Evolutionary conservation across 2,329 filamentous ascomycete genomes (phyloP).

Genomic region (Exophiala bonariae): DNA sequence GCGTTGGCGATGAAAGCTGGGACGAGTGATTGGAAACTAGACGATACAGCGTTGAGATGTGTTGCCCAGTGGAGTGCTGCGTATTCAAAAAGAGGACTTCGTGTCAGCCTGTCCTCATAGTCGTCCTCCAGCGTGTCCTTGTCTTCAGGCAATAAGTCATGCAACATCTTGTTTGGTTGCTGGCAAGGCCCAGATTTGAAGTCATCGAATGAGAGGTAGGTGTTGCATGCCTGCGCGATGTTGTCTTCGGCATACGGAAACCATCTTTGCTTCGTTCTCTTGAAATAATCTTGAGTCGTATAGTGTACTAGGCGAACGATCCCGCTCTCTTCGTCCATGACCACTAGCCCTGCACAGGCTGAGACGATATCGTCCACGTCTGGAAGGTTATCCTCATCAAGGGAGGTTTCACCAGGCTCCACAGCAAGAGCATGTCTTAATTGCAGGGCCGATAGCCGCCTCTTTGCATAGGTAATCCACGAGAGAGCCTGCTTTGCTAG

Average conservation of each 20-base stretch:
- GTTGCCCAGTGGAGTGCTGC: constrained; percentile 2
- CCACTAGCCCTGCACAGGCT: constrained; percentile 29
- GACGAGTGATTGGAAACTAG: too few relatives aligned
- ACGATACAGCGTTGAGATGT: neutral
- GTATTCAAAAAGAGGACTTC: constrained; percentile 2
- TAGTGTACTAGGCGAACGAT: constrained; percentile 40
- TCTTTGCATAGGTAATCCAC: constrained; percentile 25
- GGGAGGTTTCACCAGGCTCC: constrained; percentile 15
- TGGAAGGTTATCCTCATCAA: constrained; percentile 27
- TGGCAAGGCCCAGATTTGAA: constrained; percentile 12
- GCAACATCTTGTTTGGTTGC: too few relatives aligned
- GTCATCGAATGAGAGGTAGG: constrained; percentile 28
- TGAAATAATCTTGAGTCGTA: constrained; percentile 50
- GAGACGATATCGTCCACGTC: constrained; percentile 24
- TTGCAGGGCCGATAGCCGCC: constrained; percentile 26
- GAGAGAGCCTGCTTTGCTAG: constrained; percentile 25
- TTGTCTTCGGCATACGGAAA: too few relatives aligned
- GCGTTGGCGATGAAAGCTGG: too few relatives aligned
- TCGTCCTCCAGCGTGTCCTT: neutral
- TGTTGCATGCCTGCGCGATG: constrained; percentile 24
- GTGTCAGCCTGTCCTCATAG: neutral
- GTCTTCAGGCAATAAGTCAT: too few relatives aligned
- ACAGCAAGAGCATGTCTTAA: constrained; percentile 32
- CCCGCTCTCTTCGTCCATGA: constrained; percentile 23
- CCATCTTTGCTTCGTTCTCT: too few relatives aligned